These are phyloP conservation scores for Tulasnella sp. DNA, from an alignment of 768 basidiomycete genomes.

Conservation along the genomic window DNA sequence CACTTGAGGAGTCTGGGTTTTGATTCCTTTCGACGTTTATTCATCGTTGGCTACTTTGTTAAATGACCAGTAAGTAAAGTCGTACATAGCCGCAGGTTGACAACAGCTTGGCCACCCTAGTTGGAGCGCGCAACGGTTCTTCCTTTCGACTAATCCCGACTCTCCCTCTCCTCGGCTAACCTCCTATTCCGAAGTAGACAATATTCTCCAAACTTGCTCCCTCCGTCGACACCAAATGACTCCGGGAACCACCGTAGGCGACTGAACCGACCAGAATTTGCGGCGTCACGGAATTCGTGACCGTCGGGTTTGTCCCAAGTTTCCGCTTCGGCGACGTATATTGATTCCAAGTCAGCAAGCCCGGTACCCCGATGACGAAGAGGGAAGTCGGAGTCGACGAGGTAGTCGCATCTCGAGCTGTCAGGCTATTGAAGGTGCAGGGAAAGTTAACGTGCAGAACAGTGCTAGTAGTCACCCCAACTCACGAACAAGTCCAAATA, in stretches of 20 bases:
- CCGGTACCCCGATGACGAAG: conserved; percentile 40
- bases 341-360: conserved; percentile 56
- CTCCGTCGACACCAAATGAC: conserved; percentile 31
- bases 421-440: conserved; percentile 49
- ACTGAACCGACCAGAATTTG: conserved; percentile 65
- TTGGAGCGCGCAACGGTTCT: too few relatives aligned
- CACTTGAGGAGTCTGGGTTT: too few relatives aligned
- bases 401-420: conserved; percentile 73
- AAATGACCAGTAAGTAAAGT: too few relatives aligned
- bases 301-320: conserved; percentile 57
- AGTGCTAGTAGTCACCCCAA: conserved; percentile 13
- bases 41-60: too few relatives aligned
- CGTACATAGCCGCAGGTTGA: too few relatives aligned
- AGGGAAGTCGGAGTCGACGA: conserved; percentile 88
- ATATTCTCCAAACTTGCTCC: conserved; percentile 83
- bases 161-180: conserved; percentile 30
- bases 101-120: too few relatives aligned
- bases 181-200: conserved; percentile 67
- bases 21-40: too few relatives aligned
- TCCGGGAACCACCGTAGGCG: conserved; percentile 80
- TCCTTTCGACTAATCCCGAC: conserved; percentile 11
- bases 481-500: conserved; percentile 70
- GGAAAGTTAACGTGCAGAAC: not conserved
- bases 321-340: conserved; percentile 60
- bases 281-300: conserved; percentile 75